Percentiles rank a stretch among this genome's conserved stretches.
phyloP scores from a whole-genome alignment of 345 rosid genomes.

The Salix viminalis region DNA sequence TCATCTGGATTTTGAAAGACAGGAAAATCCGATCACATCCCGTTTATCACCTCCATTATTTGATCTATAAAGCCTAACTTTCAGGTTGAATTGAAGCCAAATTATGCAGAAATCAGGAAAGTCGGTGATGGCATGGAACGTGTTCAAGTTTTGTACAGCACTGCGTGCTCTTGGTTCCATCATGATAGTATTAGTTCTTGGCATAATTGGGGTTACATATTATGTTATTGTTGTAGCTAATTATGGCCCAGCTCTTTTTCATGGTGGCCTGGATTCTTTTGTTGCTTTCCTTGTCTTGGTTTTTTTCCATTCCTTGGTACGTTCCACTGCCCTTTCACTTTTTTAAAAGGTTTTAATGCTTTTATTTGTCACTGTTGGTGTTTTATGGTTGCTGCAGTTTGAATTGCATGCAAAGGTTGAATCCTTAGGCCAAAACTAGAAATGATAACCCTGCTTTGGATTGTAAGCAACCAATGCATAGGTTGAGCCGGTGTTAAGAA shows the following conservation, averaged over 20 bases:
- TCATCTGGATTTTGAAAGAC: slow-evolving; percentile 4
- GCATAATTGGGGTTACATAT: slow-evolving; percentile 58
- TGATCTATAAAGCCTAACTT: neutral
- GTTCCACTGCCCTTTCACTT: neutral
- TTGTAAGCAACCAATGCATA: neutral
- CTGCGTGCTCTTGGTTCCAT: slow-evolving; percentile 76
- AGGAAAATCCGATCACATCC: neutral
- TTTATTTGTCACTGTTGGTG: neutral
- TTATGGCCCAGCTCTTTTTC: slow-evolving; percentile 65
- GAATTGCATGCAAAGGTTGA: neutral
- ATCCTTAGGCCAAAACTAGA: neutral
- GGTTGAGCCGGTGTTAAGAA: neutral
- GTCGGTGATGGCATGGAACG: slow-evolving; percentile 61
- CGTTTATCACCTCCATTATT: neutral
- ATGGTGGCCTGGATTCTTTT: slow-evolving; percentile 50
- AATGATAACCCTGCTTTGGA: neutral
- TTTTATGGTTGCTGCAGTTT: slow-evolving; percentile 2
- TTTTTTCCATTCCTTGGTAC: slow-evolving; percentile 62
- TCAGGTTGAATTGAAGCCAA: neutral
- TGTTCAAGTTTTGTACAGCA: slow-evolving; percentile 72
- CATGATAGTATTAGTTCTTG: slow-evolving; percentile 61
- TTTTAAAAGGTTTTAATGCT: too few species aligned
- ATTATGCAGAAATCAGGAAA: slow-evolving; percentile 14
- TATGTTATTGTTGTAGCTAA: slow-evolving; percentile 52
- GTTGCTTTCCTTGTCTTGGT: slow-evolving; percentile 39